Evolutionary conservation across 2,329 filamentous ascomycete species (phyloP).

Genomic region (Ascosphaera acerosa): DNA sequence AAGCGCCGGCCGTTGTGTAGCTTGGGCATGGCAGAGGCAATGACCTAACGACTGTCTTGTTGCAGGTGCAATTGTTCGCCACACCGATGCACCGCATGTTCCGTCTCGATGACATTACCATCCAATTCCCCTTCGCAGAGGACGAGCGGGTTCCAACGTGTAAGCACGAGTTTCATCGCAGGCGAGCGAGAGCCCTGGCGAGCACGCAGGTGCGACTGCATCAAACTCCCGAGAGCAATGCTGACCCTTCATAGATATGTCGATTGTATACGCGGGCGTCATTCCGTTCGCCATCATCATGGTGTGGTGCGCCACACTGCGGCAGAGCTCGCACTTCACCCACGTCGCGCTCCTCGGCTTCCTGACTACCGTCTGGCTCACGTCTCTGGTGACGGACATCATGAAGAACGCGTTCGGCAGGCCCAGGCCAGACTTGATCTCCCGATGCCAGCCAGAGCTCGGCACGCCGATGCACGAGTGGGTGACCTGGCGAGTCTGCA

Average conservation of each 20-base stretch:
- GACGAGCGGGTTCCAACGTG: conserved; percentile 59
- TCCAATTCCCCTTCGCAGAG: conserved; percentile 67
- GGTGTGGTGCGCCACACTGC: conserved; percentile 35
- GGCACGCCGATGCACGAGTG: conserved; percentile 30
- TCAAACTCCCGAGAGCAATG: no score
- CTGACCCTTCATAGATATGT: conserved; percentile 23
- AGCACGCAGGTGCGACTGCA: no score
- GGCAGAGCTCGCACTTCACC: conserved; percentile 47
- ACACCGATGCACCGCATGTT: conserved; percentile 92
- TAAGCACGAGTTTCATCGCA: no score
- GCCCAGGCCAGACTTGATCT: conserved; percentile 64
- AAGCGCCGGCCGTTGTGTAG: conserved; percentile 2
- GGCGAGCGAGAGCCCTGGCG: no score
- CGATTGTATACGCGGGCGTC: conserved; percentile 53
- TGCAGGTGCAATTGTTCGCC: conserved; percentile 40
- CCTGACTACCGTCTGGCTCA: conserved; percentile 47
- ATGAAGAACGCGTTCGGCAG: conserved; percentile 73
- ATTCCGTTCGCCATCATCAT: conserved; percentile 43
- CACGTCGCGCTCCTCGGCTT: conserved; percentile 71
- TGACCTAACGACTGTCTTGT: no score
- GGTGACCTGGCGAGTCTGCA: conserved; percentile 23
- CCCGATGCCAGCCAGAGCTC: conserved; percentile 51
- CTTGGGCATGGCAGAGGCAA: conserved; percentile 1
- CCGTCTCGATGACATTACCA: conserved; percentile 55
- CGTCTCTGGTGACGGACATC: conserved; percentile 63